Evolutionary conservation across 176 grass and related monocot genomes (phyloP).

Genomic region (Zizania latifolia): DNA sequence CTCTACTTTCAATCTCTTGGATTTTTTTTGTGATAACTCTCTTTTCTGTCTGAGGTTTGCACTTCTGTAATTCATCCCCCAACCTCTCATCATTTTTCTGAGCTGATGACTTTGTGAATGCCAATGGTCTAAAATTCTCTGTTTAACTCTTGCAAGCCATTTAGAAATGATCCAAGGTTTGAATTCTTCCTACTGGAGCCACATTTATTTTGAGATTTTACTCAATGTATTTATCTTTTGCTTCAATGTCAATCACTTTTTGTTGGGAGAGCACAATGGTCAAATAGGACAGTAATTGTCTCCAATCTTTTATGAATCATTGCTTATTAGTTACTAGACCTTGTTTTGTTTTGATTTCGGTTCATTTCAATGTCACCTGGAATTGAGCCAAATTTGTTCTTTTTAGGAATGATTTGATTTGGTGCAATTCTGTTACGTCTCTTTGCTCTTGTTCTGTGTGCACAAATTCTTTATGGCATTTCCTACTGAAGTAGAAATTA

Average conservation of each 20-base stretch:
- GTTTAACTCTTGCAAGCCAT: no score
- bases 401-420: neutral
- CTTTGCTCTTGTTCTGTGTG: conserved; percentile 10
- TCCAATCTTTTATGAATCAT: neutral
- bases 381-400: neutral
- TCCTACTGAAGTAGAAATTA: neutral
- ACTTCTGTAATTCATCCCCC: no score
- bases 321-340: neutral
- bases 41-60: no score
- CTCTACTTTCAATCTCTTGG: no score
- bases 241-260: neutral
- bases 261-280: neutral
- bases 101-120: no score
- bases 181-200: no score
- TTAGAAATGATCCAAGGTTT: no score
- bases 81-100: no score
- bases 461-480: neutral
- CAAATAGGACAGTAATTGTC: neutral
- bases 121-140: no score
- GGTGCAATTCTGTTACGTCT: neutral
- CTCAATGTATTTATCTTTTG: no score
- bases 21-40: no score
- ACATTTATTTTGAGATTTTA: no score
- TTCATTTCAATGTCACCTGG: neutral
- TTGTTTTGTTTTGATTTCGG: neutral